Base-by-base conservation (phyloP, 1,284 basidiomycete genomes). In the Ceratobasidium sp. region DNA sequence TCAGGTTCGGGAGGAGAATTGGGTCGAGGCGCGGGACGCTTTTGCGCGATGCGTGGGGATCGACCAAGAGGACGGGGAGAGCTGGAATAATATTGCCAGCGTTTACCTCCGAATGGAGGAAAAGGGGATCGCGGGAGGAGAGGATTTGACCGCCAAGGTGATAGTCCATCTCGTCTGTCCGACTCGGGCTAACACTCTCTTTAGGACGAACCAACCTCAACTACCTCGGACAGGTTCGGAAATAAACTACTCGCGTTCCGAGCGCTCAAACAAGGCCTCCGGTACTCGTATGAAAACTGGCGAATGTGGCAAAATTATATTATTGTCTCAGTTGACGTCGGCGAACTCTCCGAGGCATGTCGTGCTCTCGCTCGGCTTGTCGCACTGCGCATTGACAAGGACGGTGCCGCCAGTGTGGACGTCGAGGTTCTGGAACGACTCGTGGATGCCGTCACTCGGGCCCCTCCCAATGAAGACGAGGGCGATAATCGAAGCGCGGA, bases 291-390 rank as follows among this genome's bases (percentile, higher is more conserved):
- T 78, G 90, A 94, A 62, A 96, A 96, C 76, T 99, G 96, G 96
- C 86, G 93, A 17, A 96, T 99, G 87, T 99, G 97, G 97, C 85
- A 86, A 73, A 99, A 99, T 81, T 98, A 96, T 82, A 96, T 96
- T 91, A 83, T 98, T 73, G 90, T 99, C 40, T 86, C 93, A 6
- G 84, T 98, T 78, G 94, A 98, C 75, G 91, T 98, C 15, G 96
- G 96, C 6, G 92, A 98, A 78, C 84, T 98, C 50, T 82, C 87
- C 7, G 96, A 99, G 77, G 91, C 94, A 0, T 89, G 87, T 62
- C 89, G 93, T 27, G 96, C 96, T 0, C 83, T 95, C 54, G 84
- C 85, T 0, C 88, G 94, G 4, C 84, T 98, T 32, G 86, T 97
- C 35, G 93, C 96, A 76, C 88, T 92, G 75, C 88, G 90, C 7